Evolutionary conservation across 2,329 filamentous ascomycete genomes (phyloP).

Genomic region (Sclerotiophoma versabilis): DNA sequence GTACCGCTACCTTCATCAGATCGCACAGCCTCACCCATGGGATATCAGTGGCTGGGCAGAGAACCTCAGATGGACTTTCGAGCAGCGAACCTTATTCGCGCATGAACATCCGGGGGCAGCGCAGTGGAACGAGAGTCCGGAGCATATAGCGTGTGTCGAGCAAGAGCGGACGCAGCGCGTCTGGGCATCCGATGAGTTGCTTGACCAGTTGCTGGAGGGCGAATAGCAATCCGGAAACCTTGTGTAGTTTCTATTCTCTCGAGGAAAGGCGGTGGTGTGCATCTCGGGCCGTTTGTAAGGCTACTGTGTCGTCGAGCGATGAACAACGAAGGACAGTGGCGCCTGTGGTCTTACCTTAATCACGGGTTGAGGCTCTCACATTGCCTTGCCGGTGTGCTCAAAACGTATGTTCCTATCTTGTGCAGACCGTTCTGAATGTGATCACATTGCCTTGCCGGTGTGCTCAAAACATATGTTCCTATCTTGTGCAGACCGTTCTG

Average conservation of each 20-base stretch:
- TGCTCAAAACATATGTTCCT: no score
- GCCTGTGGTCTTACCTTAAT: no score
- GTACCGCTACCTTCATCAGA: constrained; percentile 26
- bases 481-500: no score
- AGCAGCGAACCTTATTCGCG: constrained; percentile 23
- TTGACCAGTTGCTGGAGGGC: constrained; percentile 14
- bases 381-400: no score
- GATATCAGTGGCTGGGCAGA: constrained; percentile 36
- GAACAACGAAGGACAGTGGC: no score
- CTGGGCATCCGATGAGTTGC: constrained; percentile 33
- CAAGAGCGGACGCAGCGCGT: constrained; percentile 19
- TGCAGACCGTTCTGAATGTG: no score
- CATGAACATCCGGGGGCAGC: constrained; percentile 7
- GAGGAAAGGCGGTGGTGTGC: background rate
- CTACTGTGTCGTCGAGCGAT: background rate
- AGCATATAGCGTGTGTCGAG: constrained; percentile 34
- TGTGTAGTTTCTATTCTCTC: background rate
- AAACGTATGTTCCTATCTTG: no score
- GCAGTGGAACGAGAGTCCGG: constrained; percentile 34
- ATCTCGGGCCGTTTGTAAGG: background rate
- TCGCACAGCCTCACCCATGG: constrained; percentile 16
- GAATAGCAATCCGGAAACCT: background rate
- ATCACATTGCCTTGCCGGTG: no score
- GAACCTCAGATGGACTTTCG: constrained; percentile 32
- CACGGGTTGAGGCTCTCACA: no score